Percentiles rank a stretch among this genome's conserved stretches.
phyloP scores from a whole-genome alignment of 352 stramenopile genomes.

The Peronospora destructor region DNA sequence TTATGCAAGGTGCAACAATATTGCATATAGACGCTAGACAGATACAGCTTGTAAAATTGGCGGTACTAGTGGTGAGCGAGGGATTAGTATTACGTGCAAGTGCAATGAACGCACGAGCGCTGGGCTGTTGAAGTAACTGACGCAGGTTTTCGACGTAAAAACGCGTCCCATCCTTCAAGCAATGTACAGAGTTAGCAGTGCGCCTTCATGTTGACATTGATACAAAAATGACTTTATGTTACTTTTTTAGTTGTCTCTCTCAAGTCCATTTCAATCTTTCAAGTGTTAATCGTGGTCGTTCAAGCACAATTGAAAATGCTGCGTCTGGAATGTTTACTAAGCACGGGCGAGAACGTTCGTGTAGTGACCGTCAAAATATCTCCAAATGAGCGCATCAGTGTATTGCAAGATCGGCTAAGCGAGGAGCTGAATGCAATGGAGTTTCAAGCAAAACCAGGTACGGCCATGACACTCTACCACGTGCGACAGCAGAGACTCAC shows the following conservation, averaged over 20 bases:
- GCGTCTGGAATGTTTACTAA: constrained; percentile 21
- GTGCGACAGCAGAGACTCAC: constrained; percentile 20
- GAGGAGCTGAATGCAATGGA: not conserved
- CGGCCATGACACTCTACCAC: constrained; percentile 16
- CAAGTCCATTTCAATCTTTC: constrained; percentile 18
- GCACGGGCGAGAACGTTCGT: not conserved
- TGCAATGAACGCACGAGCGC: too few species aligned
- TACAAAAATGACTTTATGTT: too few species aligned
- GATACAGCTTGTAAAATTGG: too few species aligned
- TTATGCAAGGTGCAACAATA: too few species aligned
- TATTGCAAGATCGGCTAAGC: constrained; percentile 10
- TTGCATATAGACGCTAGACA: too few species aligned
- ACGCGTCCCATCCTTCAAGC: too few species aligned
- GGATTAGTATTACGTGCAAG: too few species aligned
- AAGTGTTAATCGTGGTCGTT: not conserved
- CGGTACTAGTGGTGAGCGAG: too few species aligned
- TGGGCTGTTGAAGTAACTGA: too few species aligned
- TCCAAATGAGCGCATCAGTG: constrained; percentile 12
- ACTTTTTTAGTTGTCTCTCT: not conserved
- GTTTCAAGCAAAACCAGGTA: constrained; percentile 1
- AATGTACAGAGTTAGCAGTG: too few species aligned
- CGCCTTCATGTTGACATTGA: too few species aligned
- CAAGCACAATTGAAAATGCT: constrained; percentile 13
- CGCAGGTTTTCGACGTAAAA: too few species aligned
- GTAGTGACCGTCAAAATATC: constrained; percentile 9